These are phyloP conservation scores for Backusella circina DNA, from an alignment of 192 early-diverging fungal species.

Conservation along the genomic window DNA sequence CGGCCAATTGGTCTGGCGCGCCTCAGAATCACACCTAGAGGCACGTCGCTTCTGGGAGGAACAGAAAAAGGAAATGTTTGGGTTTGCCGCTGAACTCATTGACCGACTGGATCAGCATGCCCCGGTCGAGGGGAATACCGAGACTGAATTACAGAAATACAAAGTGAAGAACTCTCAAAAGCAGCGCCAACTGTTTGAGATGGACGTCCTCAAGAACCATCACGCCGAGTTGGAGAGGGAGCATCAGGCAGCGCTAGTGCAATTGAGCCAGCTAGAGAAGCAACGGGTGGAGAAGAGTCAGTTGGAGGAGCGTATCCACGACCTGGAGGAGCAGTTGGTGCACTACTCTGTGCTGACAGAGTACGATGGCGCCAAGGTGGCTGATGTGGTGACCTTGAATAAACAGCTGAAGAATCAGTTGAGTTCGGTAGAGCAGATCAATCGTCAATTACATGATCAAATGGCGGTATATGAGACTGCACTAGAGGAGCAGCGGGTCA, in stretches of 20 bases:
- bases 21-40: constrained; percentile 8
- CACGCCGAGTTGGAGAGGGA: constrained; percentile 2
- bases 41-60: constrained; percentile 21
- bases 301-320: neutral
- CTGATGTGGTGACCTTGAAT: neutral
- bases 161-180: neutral
- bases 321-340: neutral
- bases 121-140: neutral
- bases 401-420: neutral
- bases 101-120: neutral
- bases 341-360: neutral
- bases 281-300: neutral
- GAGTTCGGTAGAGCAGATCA: neutral
- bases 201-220: neutral
- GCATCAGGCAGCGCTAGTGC: neutral
- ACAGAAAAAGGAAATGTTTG: constrained; percentile 11
- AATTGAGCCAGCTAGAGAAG: neutral
- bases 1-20: constrained; percentile 10
- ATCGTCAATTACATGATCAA: neutral
- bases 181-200: neutral
- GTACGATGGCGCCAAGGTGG: neutral
- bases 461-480: neutral
- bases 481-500: neutral
- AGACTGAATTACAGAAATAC: neutral
- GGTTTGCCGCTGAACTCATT: neutral